phyloP scores from a whole-genome alignment of 768 basidiomycete genomes.

The Favolaschia claudopus region DNA sequence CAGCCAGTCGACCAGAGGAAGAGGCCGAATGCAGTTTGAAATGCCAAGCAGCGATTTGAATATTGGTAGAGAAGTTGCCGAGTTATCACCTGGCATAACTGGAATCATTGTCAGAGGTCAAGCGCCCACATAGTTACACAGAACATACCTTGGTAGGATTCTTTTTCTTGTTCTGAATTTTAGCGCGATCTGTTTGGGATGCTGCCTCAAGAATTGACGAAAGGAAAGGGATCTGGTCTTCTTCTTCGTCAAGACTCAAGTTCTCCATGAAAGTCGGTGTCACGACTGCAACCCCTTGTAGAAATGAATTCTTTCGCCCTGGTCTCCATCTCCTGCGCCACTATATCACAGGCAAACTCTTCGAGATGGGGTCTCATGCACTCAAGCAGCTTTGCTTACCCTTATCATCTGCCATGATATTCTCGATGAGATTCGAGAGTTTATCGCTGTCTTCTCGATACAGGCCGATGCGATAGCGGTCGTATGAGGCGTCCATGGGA shows the following conservation, averaged over 20 bases:
- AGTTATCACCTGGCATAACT: slow-evolving; percentile 4
- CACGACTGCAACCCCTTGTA: not conserved
- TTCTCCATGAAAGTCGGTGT: not conserved
- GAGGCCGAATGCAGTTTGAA: slow-evolving; percentile 15
- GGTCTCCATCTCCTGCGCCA: not conserved
- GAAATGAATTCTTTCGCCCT: not conserved
- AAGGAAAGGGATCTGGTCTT: not conserved
- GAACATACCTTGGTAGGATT: not conserved
- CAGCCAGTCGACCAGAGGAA: slow-evolving; percentile 22
- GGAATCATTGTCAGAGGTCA: not conserved
- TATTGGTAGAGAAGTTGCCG: not conserved
- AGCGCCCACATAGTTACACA: not conserved
- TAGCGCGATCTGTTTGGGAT: not conserved
- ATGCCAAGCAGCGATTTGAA: slow-evolving; percentile 12
- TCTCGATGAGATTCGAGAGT: not conserved
- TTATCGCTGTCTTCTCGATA: not conserved
- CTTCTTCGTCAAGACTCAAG: slow-evolving; percentile 1
- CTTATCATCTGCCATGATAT: not conserved
- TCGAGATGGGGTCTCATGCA: not conserved
- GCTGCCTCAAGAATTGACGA: not conserved
- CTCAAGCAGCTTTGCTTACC: not conserved
- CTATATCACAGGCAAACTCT: not conserved
- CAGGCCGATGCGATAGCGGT: not conserved
- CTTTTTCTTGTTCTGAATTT: not conserved
- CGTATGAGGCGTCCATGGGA: not conserved